These are phyloP conservation scores for Aspergillus sp. DNA, from an alignment of 2,329 filamentous ascomycete species.

Conservation along the genomic window DNA sequence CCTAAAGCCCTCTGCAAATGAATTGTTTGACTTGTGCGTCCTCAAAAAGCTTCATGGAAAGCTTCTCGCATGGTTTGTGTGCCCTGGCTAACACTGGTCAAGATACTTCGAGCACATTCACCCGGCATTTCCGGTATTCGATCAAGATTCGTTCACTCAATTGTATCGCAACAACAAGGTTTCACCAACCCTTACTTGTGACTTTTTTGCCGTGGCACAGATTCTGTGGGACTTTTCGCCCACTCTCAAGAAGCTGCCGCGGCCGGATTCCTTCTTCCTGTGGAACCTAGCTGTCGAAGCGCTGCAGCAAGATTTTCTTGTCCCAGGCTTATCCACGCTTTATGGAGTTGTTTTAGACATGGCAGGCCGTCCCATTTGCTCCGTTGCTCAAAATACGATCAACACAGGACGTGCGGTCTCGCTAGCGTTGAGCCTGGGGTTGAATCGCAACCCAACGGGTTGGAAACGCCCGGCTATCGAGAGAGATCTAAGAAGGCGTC, in stretches of 20 bases:
- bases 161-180: conserved; percentile 45
- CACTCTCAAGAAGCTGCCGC: conserved; percentile 14
- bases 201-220: conserved; percentile 51
- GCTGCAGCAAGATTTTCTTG: conserved; percentile 53
- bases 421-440: too few species aligned
- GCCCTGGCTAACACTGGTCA: conserved; percentile 3
- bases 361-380: conserved; percentile 53
- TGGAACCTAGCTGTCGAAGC: conserved; percentile 58
- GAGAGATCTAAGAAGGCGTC: too few species aligned
- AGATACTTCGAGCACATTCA: conserved; percentile 53
- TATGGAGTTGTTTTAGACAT: conserved; percentile 54
- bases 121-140: conserved; percentile 53
- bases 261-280: conserved; percentile 53
- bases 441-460: too few species aligned
- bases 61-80: background rate
- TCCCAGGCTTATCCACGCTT: conserved; percentile 53
- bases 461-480: too few species aligned
- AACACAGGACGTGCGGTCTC: too few species aligned
- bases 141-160: conserved; percentile 44
- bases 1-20: conserved; percentile 34
- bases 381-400: conserved; percentile 49
- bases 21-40: conserved; percentile 43
- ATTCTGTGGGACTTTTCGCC: conserved; percentile 47
- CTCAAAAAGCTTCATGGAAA: background rate
- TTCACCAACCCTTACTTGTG: conserved; percentile 51